These are phyloP conservation scores for Ceratocystis albifundus DNA, from an alignment of 2,329 filamentous ascomycete species.

Conservation along the genomic window DNA sequence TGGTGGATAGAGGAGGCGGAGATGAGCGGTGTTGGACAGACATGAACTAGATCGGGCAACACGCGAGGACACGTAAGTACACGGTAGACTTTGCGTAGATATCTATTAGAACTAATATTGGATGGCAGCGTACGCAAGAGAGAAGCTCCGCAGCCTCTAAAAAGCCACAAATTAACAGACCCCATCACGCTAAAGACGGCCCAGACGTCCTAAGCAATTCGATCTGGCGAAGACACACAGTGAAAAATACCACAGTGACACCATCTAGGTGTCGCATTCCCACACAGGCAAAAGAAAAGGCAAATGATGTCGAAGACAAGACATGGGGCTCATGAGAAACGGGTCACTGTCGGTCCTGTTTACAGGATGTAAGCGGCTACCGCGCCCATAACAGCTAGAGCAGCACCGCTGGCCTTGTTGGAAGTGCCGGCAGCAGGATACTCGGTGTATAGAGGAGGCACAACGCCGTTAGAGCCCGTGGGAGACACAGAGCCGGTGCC, in stretches of 20 bases:
- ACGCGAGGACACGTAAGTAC: background rate
- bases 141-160: background rate
- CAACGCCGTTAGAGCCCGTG: background rate
- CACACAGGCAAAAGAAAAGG: background rate
- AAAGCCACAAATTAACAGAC: background rate
- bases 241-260: background rate
- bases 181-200: background rate
- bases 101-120: background rate
- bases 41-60: background rate
- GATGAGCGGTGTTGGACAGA: background rate
- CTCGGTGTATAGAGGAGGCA: conserved; percentile 21
- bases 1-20: conserved; percentile 48
- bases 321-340: background rate
- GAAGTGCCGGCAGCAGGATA: conserved; percentile 21
- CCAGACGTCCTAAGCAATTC: background rate
- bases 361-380: conserved; percentile 22
- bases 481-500: background rate
- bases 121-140: background rate
- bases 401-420: conserved; percentile 19
- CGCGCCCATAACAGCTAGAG: conserved; percentile 20
- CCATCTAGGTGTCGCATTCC: background rate
- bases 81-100: background rate
- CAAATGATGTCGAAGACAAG: background rate
- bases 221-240: background rate
- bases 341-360: background rate